Evolutionary conservation across 2,329 filamentous ascomycete genomes (phyloP).

Genomic region (Decorospora gaudefroyi): DNA sequence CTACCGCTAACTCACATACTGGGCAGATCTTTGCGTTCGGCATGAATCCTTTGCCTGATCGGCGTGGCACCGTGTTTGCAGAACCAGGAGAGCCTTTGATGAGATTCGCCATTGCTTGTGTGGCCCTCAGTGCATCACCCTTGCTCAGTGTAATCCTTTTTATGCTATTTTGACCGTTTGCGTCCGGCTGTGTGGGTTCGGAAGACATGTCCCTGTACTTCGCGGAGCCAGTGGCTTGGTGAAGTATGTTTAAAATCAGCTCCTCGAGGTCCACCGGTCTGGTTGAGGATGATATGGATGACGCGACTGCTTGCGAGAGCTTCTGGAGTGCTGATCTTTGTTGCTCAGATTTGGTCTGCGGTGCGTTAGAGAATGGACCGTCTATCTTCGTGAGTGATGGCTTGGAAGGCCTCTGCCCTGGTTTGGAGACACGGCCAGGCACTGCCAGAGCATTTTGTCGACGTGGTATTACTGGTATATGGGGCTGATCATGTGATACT

Average conservation of each 20-base stretch:
- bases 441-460: no score
- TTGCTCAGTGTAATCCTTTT: conserved; percentile 23
- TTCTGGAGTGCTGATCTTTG: conserved; percentile 33
- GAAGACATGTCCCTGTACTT: conserved; percentile 1
- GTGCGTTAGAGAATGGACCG: conserved; percentile 13
- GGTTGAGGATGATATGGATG: conserved; percentile 13
- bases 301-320: conserved; percentile 29
- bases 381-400: neutral
- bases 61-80: conserved; percentile 16
- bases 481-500: neutral
- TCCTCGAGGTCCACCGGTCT: conserved; percentile 31
- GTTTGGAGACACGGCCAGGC: no score
- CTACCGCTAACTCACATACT: conserved; percentile 26
- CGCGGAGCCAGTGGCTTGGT: conserved; percentile 3
- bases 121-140: conserved; percentile 28
- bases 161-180: neutral
- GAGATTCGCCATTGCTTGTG: conserved; percentile 33
- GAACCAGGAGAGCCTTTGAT: conserved; percentile 28
- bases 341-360: conserved; percentile 42
- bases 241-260: conserved; percentile 27
- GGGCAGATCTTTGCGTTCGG: conserved; percentile 24
- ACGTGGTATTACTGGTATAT: neutral
- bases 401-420: neutral
- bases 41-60: conserved; percentile 15
- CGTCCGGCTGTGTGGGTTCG: neutral